phyloP scores from a whole-genome alignment of 2,329 filamentous ascomycete genomes.

The Stachybotrys chlorohalonatus region DNA sequence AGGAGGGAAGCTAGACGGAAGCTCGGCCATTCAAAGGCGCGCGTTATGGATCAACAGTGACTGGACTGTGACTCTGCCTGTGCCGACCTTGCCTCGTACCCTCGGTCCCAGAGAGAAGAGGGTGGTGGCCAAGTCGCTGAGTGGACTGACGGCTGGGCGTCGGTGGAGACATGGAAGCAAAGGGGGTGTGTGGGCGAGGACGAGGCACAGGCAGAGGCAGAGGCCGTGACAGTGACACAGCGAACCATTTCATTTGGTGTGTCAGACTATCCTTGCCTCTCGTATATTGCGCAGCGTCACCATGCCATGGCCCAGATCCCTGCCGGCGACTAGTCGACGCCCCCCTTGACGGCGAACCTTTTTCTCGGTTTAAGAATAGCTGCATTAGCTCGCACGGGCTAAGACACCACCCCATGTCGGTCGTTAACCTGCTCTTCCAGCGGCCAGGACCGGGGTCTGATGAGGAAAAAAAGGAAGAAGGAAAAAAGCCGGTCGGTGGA shows the following conservation, averaged over 20 bases:
- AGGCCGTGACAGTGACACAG: slow-evolving; percentile 16
- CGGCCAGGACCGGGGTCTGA: slow-evolving; percentile 20
- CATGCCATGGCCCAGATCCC: slow-evolving; percentile 21
- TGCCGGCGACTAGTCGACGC: slow-evolving; percentile 17
- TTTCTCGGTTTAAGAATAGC: slow-evolving; percentile 34
- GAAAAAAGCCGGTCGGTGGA: neutral
- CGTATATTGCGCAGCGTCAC: slow-evolving; percentile 42
- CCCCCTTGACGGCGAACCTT: slow-evolving; percentile 22
- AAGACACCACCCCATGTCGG: slow-evolving; percentile 24
- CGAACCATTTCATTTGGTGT: slow-evolving; percentile 36
- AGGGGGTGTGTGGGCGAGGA: slow-evolving; percentile 11
- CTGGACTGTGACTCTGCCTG: slow-evolving; percentile 1
- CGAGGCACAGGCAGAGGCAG: slow-evolving; percentile 12
- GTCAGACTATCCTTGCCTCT: slow-evolving; percentile 40
- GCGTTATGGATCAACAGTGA: neutral
- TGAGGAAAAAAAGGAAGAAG: slow-evolving; percentile 9
- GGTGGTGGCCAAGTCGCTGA: slow-evolving; percentile 6
- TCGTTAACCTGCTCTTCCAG: slow-evolving; percentile 16
- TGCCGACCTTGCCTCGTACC: neutral
- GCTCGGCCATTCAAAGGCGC: neutral
- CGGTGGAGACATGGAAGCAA: slow-evolving; percentile 14
- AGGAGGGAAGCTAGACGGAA: slow-evolving; percentile 12
- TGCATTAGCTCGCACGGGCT: slow-evolving; percentile 26
- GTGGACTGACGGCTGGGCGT: slow-evolving; percentile 13
- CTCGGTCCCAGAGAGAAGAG: neutral